Percentiles rank a stretch among this genome's conserved stretches.
phyloP scores from a whole-genome alignment of 1,284 basidiomycete species.

The Ganoderma leucocontextum region DNA sequence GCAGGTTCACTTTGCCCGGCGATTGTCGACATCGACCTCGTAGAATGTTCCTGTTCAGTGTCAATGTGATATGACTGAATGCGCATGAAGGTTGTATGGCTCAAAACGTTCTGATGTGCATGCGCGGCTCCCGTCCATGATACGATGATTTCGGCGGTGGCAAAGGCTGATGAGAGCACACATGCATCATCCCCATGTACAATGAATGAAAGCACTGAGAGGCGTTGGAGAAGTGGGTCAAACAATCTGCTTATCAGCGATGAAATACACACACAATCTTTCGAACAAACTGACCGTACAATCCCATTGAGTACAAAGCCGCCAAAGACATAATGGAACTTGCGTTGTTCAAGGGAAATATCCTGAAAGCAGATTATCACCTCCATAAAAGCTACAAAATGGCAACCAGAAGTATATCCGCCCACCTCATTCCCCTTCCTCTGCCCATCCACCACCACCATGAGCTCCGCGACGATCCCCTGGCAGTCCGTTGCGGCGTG shows the following conservation, averaged over 20 bases:
- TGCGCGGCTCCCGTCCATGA: too few species aligned
- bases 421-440: not conserved
- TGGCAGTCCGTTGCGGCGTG: not conserved
- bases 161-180: too few species aligned
- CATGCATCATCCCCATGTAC: too few species aligned
- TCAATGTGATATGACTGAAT: too few species aligned
- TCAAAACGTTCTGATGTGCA: too few species aligned
- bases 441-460: not conserved
- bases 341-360: not conserved
- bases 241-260: too few species aligned
- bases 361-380: slow-evolving; percentile 2
- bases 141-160: too few species aligned
- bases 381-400: not conserved
- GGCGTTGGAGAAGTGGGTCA: too few species aligned
- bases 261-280: too few species aligned
- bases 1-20: not conserved
- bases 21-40: not conserved
- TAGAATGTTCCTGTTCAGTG: not conserved
- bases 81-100: too few species aligned
- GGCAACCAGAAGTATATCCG: not conserved
- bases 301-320: not conserved
- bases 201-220: too few species aligned
- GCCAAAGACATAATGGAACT: not conserved
- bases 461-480: not conserved
- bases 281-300: too few species aligned